Conservation (phyloP, 2,329 filamentous ascomycete genomes). For the Pestalotiopsis sp. region DNA sequence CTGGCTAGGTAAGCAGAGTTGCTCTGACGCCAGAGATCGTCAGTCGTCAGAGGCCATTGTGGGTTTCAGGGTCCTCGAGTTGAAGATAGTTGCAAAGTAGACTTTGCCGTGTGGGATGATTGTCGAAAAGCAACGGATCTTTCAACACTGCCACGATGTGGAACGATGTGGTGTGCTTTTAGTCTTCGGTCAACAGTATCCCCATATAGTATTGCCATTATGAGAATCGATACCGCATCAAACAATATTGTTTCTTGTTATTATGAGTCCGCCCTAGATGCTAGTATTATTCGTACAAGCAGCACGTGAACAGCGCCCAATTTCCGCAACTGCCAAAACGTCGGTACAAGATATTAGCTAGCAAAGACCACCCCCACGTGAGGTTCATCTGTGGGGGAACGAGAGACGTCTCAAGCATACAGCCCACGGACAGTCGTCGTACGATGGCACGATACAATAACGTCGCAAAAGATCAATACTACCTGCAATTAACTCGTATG, state of each 20-base stretch:
- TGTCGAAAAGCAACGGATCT: too few species aligned
- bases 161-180: neutral
- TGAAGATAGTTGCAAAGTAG: too few species aligned
- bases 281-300: neutral
- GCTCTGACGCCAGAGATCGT: too few species aligned
- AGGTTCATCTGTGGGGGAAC: neutral
- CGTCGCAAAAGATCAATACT: too few species aligned
- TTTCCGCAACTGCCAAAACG: neutral
- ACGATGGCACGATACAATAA: too few species aligned
- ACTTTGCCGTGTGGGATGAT: too few species aligned
- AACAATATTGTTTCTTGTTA: neutral
- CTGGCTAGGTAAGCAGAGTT: neutral
- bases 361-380: neutral
- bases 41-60: too few species aligned
- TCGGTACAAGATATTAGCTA: neutral
- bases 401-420: too few species aligned
- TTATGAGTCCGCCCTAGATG: neutral
- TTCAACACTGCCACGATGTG: neutral
- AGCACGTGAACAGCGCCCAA: slow-evolving; percentile 7
- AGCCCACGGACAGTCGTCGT: neutral
- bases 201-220: neutral
- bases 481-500: too few species aligned
- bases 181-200: neutral
- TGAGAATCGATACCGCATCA: neutral
- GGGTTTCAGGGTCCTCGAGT: too few species aligned